Conservation (phyloP, 345 rosid species). For the Corchorus capsularis region DNA sequence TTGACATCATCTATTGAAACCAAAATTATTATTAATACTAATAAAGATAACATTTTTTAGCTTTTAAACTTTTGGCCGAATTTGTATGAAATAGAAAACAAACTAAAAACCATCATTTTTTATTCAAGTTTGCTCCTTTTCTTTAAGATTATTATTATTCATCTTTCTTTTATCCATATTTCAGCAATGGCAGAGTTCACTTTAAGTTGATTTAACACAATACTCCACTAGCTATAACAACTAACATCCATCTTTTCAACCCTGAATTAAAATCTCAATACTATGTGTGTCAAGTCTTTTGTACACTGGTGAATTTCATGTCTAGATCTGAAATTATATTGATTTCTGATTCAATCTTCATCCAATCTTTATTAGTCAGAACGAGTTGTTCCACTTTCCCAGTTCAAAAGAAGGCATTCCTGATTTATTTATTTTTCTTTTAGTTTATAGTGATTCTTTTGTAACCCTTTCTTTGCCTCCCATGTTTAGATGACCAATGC, state of each 20-base stretch:
- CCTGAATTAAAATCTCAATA: neutral
- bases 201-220: constrained; percentile 1
- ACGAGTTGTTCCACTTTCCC: no score
- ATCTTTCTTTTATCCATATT: neutral
- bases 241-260: neutral
- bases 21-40: no score
- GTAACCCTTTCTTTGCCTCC: no score
- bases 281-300: neutral
- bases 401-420: no score
- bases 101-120: neutral
- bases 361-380: no score
- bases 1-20: neutral
- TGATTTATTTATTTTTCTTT: no score
- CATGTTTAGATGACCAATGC: no score
- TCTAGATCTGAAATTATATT: neutral
- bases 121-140: neutral
- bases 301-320: neutral
- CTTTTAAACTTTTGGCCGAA: neutral
- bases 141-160: neutral
- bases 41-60: neutral
- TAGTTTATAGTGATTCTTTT: no score
- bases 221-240: neutral
- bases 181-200: neutral
- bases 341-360: neutral
- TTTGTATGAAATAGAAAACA: neutral